Conservation (phyloP, 257 asterid species). For the Salvia rosmarinus region DNA sequence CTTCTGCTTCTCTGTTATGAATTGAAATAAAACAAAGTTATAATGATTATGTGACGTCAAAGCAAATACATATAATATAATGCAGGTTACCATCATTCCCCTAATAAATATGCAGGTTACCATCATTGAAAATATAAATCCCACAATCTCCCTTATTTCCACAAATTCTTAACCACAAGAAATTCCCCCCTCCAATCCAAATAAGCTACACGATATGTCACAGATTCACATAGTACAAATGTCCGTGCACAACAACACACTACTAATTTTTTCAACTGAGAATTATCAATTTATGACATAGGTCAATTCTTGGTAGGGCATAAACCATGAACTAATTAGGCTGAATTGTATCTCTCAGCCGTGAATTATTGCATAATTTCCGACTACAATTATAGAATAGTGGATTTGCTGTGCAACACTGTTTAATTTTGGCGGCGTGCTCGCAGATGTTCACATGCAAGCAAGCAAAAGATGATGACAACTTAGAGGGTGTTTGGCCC, state of each 20-base stretch:
- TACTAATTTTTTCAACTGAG: background rate
- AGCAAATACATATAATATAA: background rate
- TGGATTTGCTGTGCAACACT: slow-evolving; percentile 40
- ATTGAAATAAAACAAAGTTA: background rate
- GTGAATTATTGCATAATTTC: slow-evolving; percentile 28
- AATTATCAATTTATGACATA: background rate
- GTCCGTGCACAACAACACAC: background rate
- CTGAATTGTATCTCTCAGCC: slow-evolving; percentile 38
- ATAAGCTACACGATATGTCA: background rate
- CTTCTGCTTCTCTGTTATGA: slow-evolving; percentile 15
- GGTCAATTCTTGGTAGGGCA: slow-evolving; percentile 12
- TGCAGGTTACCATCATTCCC: slow-evolving; percentile 25
- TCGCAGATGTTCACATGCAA: slow-evolving; percentile 27
- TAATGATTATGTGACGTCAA: slow-evolving; percentile 12
- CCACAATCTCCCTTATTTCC: too few relatives aligned
- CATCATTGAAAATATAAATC: slow-evolving; percentile 9
- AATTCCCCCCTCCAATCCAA: background rate
- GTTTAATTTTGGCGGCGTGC: slow-evolving; percentile 13
- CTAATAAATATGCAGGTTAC: slow-evolving; percentile 19
- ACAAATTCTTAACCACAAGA: slow-evolving; percentile 18
- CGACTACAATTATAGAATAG: background rate
- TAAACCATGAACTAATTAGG: background rate
- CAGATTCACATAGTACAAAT: background rate
- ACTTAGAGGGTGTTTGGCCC: background rate
- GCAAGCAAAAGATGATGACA: slow-evolving; percentile 22